phyloP scores from a whole-genome alignment of 768 basidiomycete species.

The Rhizopogon salebrosus region DNA sequence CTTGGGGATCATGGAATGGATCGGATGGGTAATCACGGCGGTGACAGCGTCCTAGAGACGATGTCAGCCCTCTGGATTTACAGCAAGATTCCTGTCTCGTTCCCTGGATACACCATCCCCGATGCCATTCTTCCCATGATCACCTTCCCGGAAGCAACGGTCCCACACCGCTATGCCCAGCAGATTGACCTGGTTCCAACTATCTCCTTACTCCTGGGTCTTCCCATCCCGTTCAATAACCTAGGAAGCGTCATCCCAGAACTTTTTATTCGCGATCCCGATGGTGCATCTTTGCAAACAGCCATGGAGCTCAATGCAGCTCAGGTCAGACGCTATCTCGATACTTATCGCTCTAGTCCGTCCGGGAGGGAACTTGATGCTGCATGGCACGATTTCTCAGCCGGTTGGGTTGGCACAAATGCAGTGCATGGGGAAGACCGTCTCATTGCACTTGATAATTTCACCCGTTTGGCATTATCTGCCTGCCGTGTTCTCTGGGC shows the following conservation, averaged over 20 bases:
- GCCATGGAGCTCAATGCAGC: conserved; percentile 68
- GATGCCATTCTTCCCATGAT: conserved; percentile 46
- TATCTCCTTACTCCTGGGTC: conserved; percentile 81
- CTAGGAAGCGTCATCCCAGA: conserved; percentile 91
- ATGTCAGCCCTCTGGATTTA: conserved; percentile 90
- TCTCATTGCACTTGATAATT: conserved; percentile 14
- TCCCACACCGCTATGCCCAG: conserved; percentile 62
- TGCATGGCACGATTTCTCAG: conserved; percentile 50
- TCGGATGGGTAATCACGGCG: conserved; percentile 89
- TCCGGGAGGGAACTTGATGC: conserved; percentile 72
- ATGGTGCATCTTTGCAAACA: conserved; percentile 36
- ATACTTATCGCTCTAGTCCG: conserved; percentile 65
- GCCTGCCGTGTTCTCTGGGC: conserved; percentile 90
- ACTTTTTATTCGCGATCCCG: conserved; percentile 60
- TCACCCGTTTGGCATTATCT: conserved; percentile 33
- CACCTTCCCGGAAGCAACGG: conserved; percentile 53
- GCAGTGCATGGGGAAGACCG: conserved; percentile 16
- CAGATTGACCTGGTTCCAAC: conserved; percentile 94
- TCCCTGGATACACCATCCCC: conserved; percentile 33
- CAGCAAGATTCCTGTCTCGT: conserved; percentile 63
- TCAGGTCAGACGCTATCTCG: conserved; percentile 75
- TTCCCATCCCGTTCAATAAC: conserved; percentile 95
- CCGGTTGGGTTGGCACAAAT: conserved; percentile 37
- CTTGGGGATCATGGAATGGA: conserved; percentile 99
- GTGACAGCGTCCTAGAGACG: conserved; percentile 82